A percentile compares a stretch with the other conserved stretches of the same genome.
phyloP scores from a whole-genome alignment of 495 filamentous ascomycete species.

The Ramalina intermedia region DNA sequence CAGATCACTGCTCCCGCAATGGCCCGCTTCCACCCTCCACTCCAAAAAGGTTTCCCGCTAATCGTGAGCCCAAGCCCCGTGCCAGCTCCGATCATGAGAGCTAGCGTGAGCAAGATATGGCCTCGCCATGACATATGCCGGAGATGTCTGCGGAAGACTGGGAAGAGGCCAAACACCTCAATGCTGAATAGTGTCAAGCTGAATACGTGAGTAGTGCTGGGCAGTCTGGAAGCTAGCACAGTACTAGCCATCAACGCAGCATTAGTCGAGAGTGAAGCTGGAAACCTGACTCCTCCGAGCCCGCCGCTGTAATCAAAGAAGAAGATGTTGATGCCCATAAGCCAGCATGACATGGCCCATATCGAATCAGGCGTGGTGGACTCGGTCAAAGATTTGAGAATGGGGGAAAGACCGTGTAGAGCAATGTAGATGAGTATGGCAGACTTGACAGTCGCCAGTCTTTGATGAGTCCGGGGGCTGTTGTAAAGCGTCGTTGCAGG shows the following conservation, averaged over 20 bases:
- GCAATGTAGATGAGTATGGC: conserved; percentile 87
- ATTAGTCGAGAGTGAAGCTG: conserved; percentile 83
- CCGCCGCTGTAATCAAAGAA: conserved; percentile 93
- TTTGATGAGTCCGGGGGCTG: conserved; percentile 40
- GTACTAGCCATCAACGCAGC: conserved; percentile 91
- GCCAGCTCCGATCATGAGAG: conserved; percentile 65
- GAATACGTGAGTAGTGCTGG: conserved; percentile 86
- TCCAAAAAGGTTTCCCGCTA: conserved; percentile 28
- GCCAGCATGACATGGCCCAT: conserved; percentile 89
- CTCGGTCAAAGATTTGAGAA: conserved; percentile 82
- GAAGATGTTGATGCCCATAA: conserved; percentile 89
- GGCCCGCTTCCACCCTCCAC: conserved; percentile 60
- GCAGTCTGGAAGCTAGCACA: conserved; percentile 75
- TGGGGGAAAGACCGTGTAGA: conserved; percentile 79
- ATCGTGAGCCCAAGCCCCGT: conserved; percentile 62
- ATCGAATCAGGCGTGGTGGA: conserved; percentile 86
- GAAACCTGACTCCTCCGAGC: conserved; percentile 48
- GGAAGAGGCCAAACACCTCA: conserved; percentile 93
- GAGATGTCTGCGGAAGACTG: conserved; percentile 79
- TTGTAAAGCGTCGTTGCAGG: conserved; percentile 14
- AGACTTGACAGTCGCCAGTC: conserved; percentile 68
- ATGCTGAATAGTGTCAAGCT: conserved; percentile 89
- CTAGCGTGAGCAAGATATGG: conserved; percentile 61
- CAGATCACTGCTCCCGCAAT: conserved; percentile 61
- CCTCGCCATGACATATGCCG: conserved; percentile 72